Percentiles rank a stretch among this genome's conserved stretches.
phyloP scores from a whole-genome alignment of 192 early-diverging fungal genomes.

The Geranomyces michiganensis region DNA sequence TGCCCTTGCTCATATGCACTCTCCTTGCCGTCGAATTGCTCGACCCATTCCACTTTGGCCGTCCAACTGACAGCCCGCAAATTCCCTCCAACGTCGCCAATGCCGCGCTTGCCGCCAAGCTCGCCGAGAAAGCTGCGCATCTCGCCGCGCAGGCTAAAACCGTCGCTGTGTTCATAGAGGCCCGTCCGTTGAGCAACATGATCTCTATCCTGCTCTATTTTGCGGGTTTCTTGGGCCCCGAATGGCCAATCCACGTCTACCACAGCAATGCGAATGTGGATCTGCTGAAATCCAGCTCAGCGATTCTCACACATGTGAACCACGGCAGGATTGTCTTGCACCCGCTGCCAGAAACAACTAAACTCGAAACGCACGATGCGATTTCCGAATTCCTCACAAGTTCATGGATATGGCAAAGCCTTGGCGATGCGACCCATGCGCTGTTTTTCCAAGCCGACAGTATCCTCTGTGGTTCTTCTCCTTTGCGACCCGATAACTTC shows the following conservation, averaged over 20 bases:
- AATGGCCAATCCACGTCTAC: constrained; percentile 5
- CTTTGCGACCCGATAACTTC: constrained; percentile 1
- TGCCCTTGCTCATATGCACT: too few relatives aligned
- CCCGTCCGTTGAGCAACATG: not conserved
- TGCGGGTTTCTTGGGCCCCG: not conserved
- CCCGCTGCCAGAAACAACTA: not conserved
- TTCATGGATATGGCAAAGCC: constrained; percentile 10
- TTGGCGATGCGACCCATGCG: not conserved
- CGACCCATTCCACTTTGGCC: too few relatives aligned
- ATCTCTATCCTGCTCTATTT: not conserved
- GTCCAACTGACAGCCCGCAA: too few relatives aligned
- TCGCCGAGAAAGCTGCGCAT: too few relatives aligned
- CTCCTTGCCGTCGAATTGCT: too few relatives aligned
- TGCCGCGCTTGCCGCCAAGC: too few relatives aligned
- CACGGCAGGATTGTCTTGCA: constrained; percentile 4
- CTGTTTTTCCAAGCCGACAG: constrained; percentile 21
- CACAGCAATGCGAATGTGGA: not conserved
- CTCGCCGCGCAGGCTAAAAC: not conserved
- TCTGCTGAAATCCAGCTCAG: not conserved
- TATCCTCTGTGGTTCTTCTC: constrained; percentile 1
- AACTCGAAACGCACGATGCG: not conserved
- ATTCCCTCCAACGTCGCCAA: too few relatives aligned
- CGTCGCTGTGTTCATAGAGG: not conserved
- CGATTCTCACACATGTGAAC: not conserved
- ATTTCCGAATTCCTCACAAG: constrained; percentile 5